These are phyloP conservation scores for Erodium maritimum DNA, from an alignment of 345 rosid genomes.

Conservation along the genomic window DNA sequence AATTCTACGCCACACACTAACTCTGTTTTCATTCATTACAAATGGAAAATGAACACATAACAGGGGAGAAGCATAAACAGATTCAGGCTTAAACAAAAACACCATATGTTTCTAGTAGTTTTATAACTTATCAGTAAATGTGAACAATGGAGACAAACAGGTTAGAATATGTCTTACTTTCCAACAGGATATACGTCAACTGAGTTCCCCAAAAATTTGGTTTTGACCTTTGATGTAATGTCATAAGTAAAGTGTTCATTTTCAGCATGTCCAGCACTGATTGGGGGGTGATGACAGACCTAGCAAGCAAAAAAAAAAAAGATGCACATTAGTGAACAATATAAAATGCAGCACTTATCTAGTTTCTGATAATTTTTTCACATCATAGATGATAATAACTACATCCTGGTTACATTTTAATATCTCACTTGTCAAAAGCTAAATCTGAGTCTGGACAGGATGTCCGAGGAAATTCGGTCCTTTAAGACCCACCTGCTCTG, in stretches of 20 bases:
- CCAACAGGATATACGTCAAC: conserved; percentile 64
- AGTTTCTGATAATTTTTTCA: too few relatives aligned
- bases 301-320: conserved; percentile 15
- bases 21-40: not conserved
- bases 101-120: not conserved
- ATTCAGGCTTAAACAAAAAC: not conserved
- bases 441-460: not conserved
- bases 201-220: conserved; percentile 73
- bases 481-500: conserved; percentile 62
- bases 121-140: not conserved
- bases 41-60: not conserved
- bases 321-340: not conserved
- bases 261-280: conserved; percentile 91
- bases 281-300: conserved; percentile 96
- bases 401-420: not conserved
- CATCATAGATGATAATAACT: not conserved
- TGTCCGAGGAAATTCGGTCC: not conserved
- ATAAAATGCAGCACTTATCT: too few relatives aligned
- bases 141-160: not conserved
- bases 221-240: conserved; percentile 75
- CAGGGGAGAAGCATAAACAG: not conserved
- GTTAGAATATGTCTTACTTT: conserved; percentile 23
- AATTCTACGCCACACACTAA: not conserved
- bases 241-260: conserved; percentile 77
- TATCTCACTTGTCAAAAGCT: not conserved